Conservation (phyloP, 345 rosid species). For the Anacardium occidentale region DNA sequence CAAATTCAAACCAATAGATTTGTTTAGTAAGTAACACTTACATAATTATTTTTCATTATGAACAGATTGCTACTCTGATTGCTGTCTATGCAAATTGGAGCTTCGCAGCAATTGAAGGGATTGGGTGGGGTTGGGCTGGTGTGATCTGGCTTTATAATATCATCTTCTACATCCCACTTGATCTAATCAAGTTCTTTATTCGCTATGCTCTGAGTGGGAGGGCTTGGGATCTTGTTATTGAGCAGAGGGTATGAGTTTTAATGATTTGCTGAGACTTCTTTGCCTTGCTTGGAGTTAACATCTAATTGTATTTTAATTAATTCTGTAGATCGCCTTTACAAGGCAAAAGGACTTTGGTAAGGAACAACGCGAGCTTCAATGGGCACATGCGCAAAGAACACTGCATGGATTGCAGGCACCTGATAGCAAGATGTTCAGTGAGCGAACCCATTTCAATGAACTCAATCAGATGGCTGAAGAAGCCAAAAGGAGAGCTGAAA, state of each 20-base stretch:
- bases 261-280: background rate
- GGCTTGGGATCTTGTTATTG: slow-evolving; percentile 99
- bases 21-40: slow-evolving; percentile 4
- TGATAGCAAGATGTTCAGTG: slow-evolving; percentile 90
- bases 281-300: background rate
- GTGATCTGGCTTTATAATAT: slow-evolving; percentile 96
- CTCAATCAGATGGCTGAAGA: slow-evolving; percentile 97
- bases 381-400: slow-evolving; percentile 99
- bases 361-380: slow-evolving; percentile 97
- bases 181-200: slow-evolving; percentile 81
- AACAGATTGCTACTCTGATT: slow-evolving; percentile 88
- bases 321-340: slow-evolving; percentile 88
- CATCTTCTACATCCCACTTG: slow-evolving; percentile 84
- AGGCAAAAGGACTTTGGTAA: slow-evolving; percentile 96
- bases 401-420: slow-evolving; percentile 93
- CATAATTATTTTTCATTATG: slow-evolving; percentile 14
- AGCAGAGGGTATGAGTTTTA: slow-evolving; percentile 77
- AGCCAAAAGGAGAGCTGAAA: slow-evolving; percentile 98
- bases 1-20: slow-evolving; percentile 4
- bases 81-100: slow-evolving; percentile 96
- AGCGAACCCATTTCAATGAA: slow-evolving; percentile 73
- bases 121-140: slow-evolving; percentile 99
- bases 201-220: slow-evolving; percentile 92
- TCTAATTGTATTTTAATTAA: background rate
- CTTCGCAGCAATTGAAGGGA: slow-evolving; percentile 95